Evolutionary conservation across 179 eudicot species (phyloP), one percentile per base, ranked within the genome.

Genomic region (Silene vulgaris): DNA sequence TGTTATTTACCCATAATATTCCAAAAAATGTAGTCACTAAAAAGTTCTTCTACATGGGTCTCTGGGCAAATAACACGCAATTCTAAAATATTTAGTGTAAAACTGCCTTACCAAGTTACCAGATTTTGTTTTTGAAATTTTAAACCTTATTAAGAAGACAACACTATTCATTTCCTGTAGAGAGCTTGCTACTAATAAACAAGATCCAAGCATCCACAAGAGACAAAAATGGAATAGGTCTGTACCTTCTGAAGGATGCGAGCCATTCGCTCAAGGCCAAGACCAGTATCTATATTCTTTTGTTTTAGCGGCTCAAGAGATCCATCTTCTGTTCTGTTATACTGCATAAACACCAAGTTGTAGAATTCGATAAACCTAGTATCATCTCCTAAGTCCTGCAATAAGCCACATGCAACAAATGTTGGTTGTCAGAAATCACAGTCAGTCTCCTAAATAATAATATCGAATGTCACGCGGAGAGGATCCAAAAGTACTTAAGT

Each of bases 291-390:
- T 50, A 95, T 92, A 84, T 95, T 90, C 88, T 85, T 86, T 81
- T 90, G 97, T 74, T 88, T 92, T 43, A 95, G 78, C 45, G 97
- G 95, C 78, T 90, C 93, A 62, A 95, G 95, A 35, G 93, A 88
- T 56, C 99, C 99, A 80, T 90, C 91, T 67, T 89, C 97, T 74
- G 76, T 85, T 78, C 61, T 90, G 73, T 95, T 95, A 83, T 87
- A 95, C 82, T 95, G 90, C 99, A 95, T 95, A 80, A 95, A 95
- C 65, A 95, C 99, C 73, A 95, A 90, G 83, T 95, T 95, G 90
- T 90, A 95, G 86, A 95, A 92, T 84, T 95, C 99, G 74, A 92
- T 89, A 68, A 92, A 95, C 87, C 97, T 90, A 3, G 88, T 78
- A 83, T 95, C 97, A 84, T 95, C 99, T 65, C 92, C 91, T 12